Evolutionary conservation across 169 alveolate species (phyloP).

Genomic region (Plasmodium malariae): DNA sequence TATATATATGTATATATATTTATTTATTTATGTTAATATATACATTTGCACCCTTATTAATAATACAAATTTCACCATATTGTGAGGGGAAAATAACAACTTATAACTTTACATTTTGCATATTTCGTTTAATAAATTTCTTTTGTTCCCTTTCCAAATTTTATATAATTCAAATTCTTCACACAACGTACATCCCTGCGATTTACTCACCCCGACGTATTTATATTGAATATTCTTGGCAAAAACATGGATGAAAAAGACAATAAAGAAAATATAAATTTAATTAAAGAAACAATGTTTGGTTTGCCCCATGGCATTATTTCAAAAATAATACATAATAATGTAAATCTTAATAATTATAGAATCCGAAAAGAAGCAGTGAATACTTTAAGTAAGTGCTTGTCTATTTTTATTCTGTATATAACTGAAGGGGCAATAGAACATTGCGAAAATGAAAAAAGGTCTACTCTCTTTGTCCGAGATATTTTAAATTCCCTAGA

Average conservation of each 20-base stretch:
- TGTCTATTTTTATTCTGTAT: constrained; percentile 63
- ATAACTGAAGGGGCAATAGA: constrained; percentile 73
- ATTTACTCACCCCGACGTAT: too few species aligned
- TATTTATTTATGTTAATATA: too few species aligned
- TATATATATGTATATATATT: too few species aligned
- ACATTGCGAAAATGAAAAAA: constrained; percentile 61
- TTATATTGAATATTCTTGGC: too few species aligned
- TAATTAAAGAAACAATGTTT: constrained; percentile 50
- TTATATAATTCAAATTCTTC: too few species aligned
- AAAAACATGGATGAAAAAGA: constrained; percentile 44
- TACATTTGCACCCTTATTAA: too few species aligned
- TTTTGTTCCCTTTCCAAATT: too few species aligned
- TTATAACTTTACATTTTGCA: too few species aligned
- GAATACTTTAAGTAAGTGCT: constrained; percentile 35
- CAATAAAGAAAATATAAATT: constrained; percentile 19
- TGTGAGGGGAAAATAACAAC: too few species aligned
- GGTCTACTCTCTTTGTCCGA: constrained; percentile 27
- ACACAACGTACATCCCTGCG: too few species aligned
- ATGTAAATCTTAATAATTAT: constrained; percentile 32
- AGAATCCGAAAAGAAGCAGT: constrained; percentile 52
- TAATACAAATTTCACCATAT: too few species aligned
- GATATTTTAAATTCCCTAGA: constrained; percentile 60
- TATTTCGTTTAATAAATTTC: too few species aligned
- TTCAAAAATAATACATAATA: constrained; percentile 43
- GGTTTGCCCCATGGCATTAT: constrained; percentile 40